These are phyloP conservation scores for Trypanosoma cruzi DNA, from an alignment of 208 protist species.

Conservation along the genomic window DNA sequence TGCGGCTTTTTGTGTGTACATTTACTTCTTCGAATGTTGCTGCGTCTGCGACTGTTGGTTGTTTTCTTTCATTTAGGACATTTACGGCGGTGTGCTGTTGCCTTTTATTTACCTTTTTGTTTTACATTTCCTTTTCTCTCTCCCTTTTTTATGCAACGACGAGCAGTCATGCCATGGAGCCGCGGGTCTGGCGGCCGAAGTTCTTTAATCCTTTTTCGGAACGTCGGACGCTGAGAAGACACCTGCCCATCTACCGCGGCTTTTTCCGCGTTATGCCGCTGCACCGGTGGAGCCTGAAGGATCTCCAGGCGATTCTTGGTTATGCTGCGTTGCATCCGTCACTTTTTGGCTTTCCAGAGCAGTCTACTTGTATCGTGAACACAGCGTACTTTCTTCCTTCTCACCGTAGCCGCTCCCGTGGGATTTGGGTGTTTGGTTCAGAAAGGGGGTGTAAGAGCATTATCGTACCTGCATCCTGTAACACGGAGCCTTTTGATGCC, in stretches of 20 bases:
- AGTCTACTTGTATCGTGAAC: conserved; percentile 89
- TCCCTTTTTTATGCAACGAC: not conserved
- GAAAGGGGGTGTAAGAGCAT: conserved; percentile 88
- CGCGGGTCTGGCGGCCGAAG: conserved; percentile 70
- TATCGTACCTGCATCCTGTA: conserved; percentile 82
- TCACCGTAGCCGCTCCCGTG: conserved; percentile 59
- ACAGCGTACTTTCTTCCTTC: conserved; percentile 87
- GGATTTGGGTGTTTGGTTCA: conserved; percentile 81
- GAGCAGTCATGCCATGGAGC: conserved; percentile 60
- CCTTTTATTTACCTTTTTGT: not conserved
- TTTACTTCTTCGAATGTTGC: not conserved
- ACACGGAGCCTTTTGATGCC: conserved; percentile 65
- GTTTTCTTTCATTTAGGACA: not conserved
- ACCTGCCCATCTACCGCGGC: conserved; percentile 71
- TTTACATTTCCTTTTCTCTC: not conserved
- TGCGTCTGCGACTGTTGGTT: conserved; percentile 12
- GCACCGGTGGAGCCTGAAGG: conserved; percentile 70
- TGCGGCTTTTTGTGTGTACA: not conserved
- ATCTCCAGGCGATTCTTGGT: conserved; percentile 76
- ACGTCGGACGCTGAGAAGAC: conserved; percentile 33
- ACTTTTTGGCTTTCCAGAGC: conserved; percentile 84
- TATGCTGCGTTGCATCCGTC: conserved; percentile 82
- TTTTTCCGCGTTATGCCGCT: conserved; percentile 88
- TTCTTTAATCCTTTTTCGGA: conserved; percentile 90
- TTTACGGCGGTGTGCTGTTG: not conserved